phyloP scores from a whole-genome alignment of 2,329 filamentous ascomycete species.

The Periconia sp. region DNA sequence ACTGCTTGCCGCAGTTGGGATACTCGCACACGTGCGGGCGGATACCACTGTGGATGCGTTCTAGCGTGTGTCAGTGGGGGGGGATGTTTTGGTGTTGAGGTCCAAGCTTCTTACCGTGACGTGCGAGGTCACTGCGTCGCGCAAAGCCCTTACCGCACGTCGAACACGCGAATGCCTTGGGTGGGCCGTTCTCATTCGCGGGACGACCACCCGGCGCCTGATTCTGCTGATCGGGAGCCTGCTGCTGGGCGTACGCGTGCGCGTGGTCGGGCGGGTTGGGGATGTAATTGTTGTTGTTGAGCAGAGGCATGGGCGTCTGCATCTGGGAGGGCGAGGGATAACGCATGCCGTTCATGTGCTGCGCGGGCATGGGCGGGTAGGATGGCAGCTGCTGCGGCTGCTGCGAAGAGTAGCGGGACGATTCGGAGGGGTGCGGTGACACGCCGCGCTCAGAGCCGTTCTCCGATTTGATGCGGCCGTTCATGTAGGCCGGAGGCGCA shows the following conservation, averaged over 20 bases:
- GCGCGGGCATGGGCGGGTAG: slow-evolving; percentile 56
- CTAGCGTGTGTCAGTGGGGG: slow-evolving; percentile 57
- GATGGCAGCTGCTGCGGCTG: slow-evolving; percentile 59
- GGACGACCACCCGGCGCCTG: slow-evolving; percentile 49
- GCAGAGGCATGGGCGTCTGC: slow-evolving; percentile 59
- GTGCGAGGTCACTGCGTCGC: slow-evolving; percentile 87
- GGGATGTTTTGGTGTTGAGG: slow-evolving; percentile 31
- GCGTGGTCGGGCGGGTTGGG: slow-evolving; percentile 57
- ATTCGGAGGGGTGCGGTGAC: slow-evolving; percentile 62
- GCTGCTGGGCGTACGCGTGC: slow-evolving; percentile 53
- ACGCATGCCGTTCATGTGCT: slow-evolving; percentile 58
- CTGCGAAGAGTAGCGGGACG: slow-evolving; percentile 64
- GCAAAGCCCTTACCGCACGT: slow-evolving; percentile 93
- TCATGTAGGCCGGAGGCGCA: slow-evolving; percentile 55
- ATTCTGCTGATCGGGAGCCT: slow-evolving; percentile 41
- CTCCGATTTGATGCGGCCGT: slow-evolving; percentile 61
- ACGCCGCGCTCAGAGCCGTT: slow-evolving; percentile 65
- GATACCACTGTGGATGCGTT: slow-evolving; percentile 92
- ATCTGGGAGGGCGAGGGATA: slow-evolving; percentile 61
- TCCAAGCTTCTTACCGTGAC: slow-evolving; percentile 76
- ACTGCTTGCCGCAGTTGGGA: slow-evolving; percentile 89
- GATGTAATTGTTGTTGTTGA: slow-evolving; percentile 63
- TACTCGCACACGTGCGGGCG: slow-evolving; percentile 92
- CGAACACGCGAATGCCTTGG: slow-evolving; percentile 85
- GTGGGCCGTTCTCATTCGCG: slow-evolving; percentile 56